Conservation (phyloP, 2,329 filamentous ascomycete genomes). For the Colletotrichum sp. region DNA sequence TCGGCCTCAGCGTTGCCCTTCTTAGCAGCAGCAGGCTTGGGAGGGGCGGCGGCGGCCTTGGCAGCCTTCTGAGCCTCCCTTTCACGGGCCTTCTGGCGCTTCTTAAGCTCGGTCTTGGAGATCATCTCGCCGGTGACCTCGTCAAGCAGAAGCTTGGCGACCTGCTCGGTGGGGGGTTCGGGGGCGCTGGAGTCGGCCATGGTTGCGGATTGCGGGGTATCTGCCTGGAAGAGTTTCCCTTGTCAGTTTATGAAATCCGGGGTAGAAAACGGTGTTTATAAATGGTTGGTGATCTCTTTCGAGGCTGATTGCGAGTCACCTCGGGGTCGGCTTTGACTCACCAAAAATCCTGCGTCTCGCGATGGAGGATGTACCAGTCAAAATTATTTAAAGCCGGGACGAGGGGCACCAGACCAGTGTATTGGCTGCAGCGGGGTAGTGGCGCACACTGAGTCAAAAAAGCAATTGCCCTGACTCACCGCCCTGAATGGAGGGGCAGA, state of each 20-base stretch:
- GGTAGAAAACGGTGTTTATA: neutral
- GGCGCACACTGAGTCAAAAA: slow-evolving; percentile 12
- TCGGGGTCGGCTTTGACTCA: neutral
- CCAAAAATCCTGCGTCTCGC: slow-evolving; percentile 11
- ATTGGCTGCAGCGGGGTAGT: slow-evolving; percentile 20
- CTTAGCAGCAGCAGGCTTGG: slow-evolving; percentile 66
- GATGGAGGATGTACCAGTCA: slow-evolving; percentile 7
- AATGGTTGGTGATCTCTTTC: neutral
- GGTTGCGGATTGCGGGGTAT: slow-evolving; percentile 4
- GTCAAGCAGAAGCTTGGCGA: slow-evolving; percentile 83
- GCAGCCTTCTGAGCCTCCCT: slow-evolving; percentile 88
- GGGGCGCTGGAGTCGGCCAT: slow-evolving; percentile 35
- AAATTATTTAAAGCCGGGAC: slow-evolving; percentile 9
- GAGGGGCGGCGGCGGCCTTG: slow-evolving; percentile 74
- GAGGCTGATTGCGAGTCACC: neutral
- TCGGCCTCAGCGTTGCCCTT: slow-evolving; percentile 76
- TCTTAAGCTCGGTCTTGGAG: slow-evolving; percentile 92
- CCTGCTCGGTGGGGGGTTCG: slow-evolving; percentile 52
- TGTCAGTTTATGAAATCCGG: neutral
- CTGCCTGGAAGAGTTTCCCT: neutral
- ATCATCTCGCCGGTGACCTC: slow-evolving; percentile 89
- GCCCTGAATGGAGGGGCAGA: slow-evolving; percentile 18
- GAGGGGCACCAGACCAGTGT: slow-evolving; percentile 16
- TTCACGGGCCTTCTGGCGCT: slow-evolving; percentile 89
- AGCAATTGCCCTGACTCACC: slow-evolving; percentile 20